Evolutionary conservation across 2,329 filamentous ascomycete genomes (phyloP).

Genomic region (Penicillium sp.): DNA sequence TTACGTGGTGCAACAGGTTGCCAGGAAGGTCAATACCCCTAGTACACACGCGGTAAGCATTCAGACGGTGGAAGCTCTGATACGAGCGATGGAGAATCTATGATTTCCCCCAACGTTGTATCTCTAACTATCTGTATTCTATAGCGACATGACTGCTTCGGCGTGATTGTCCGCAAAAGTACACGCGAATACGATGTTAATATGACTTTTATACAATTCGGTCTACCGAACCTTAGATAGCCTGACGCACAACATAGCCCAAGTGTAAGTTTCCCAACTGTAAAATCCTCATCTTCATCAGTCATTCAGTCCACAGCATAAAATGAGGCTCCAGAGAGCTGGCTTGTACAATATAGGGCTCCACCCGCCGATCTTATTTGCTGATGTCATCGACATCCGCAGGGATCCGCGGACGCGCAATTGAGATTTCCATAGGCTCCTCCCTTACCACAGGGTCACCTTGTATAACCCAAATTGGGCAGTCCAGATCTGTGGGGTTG

Average conservation of each 20-base stretch:
- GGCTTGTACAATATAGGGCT: background rate
- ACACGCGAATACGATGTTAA: background rate
- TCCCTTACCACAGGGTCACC: background rate
- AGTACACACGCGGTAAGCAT: background rate
- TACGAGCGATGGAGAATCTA: background rate
- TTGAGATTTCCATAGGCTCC: background rate
- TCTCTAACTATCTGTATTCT: background rate
- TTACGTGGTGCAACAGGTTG: slow-evolving; percentile 22
- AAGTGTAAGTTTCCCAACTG: too few relatives aligned
- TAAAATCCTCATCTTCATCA: background rate
- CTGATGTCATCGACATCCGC: background rate
- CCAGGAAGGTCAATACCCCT: background rate
- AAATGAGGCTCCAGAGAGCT: background rate
- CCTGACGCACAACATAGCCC: background rate
- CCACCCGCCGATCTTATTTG: background rate
- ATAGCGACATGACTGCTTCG: background rate
- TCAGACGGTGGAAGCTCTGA: background rate
- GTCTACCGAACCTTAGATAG: background rate
- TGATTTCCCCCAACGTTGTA: background rate
- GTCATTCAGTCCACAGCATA: background rate
- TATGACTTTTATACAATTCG: background rate
- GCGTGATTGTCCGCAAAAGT: background rate
- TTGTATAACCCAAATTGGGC: background rate
- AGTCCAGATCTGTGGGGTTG: slow-evolving; percentile 1
- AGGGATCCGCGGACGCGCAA: background rate